Evolutionary conservation across 2,329 filamentous ascomycete species (phyloP).

Genomic region (Colletotrichum eleusines): DNA sequence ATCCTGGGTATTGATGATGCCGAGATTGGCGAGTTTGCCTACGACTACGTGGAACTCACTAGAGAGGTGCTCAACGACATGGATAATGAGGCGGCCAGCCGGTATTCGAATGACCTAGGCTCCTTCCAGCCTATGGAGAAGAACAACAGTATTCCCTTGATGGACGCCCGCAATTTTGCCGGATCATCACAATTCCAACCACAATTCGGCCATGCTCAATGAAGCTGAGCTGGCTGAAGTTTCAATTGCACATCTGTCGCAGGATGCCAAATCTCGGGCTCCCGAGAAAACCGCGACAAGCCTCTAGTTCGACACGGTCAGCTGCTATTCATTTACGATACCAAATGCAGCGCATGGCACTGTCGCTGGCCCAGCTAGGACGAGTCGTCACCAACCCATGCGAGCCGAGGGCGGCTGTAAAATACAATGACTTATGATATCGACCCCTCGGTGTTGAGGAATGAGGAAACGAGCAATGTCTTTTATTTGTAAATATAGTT

Average conservation of each 20-base stretch:
- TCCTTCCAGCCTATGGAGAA: constrained; percentile 61
- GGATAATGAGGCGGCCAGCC: constrained; percentile 58
- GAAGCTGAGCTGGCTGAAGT: not conserved
- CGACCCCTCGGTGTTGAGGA: constrained; percentile 7
- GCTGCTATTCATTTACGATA: constrained; percentile 10
- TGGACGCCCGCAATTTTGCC: constrained; percentile 58
- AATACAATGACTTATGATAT: not conserved
- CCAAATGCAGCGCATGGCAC: constrained; percentile 9
- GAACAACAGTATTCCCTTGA: constrained; percentile 62
- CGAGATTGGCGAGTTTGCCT: constrained; percentile 95
- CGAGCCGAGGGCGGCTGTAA: not conserved
- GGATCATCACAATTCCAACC: constrained; percentile 50
- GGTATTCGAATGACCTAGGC: constrained; percentile 57
- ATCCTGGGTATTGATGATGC: constrained; percentile 88
- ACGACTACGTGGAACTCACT: constrained; percentile 90
- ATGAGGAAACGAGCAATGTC: constrained; percentile 24
- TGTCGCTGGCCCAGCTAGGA: constrained; percentile 23
- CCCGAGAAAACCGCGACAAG: not conserved
- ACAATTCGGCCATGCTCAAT: constrained; percentile 41
- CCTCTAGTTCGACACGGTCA: constrained; percentile 13
- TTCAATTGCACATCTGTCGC: not conserved
- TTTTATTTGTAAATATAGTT: constrained; percentile 15
- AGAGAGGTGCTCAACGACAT: constrained; percentile 65
- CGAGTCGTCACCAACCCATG: not conserved
- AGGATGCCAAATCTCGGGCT: not conserved